Base-by-base conservation (phyloP, 1,284 basidiomycete genomes). In the Omphalotus olearius region DNA sequence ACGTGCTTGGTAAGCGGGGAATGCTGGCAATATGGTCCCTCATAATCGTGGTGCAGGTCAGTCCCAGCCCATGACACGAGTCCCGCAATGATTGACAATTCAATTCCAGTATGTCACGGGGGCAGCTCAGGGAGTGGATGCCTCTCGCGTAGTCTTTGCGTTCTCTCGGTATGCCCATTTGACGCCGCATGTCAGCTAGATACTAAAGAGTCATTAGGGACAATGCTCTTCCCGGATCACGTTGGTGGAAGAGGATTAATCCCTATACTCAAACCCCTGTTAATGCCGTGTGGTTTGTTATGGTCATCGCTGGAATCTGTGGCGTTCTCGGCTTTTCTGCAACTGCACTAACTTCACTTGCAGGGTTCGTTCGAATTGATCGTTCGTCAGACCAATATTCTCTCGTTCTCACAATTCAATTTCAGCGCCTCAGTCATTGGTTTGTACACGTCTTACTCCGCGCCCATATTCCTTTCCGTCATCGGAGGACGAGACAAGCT, bases 281-380 rank as follows among this genome's bases (percentile, higher is more conserved):
- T 3, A 79, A 85, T 56, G 85, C 85, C 1, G 85, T 85, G 4
- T 88, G 85, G 85, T 71, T 87, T 38, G 85, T 86, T n/a, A 83
- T 87, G 66, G 64, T 68, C 26, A 61, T 69, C 25, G 67, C 84
- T 2, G 80, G 70, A 1, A 58, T 88, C 17, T 80, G 80, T 46
- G 85, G 85, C 14, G 63, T 85, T 2, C 67, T 88, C 2, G 83
- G 85, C 0, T 87, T 88, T 62, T 85, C 82, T 6, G 63, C 64
- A 40, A 72, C 85, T 1, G 84, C 83, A 9, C 61, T 87, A 35
- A 72, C 79, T 11, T 85, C 84, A 23, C 73, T 87, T 25, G 83
- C 84, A 10, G 82, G 83, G 84, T 86, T 56, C 45, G 71, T 70
- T 4, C 14, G 7, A 6, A 28, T 16, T 30, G 11, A 20, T 49